Evolutionary conservation across 2,329 filamentous ascomycete genomes (phyloP).

Genomic region (Phaeosphaeriaceae sp.): DNA sequence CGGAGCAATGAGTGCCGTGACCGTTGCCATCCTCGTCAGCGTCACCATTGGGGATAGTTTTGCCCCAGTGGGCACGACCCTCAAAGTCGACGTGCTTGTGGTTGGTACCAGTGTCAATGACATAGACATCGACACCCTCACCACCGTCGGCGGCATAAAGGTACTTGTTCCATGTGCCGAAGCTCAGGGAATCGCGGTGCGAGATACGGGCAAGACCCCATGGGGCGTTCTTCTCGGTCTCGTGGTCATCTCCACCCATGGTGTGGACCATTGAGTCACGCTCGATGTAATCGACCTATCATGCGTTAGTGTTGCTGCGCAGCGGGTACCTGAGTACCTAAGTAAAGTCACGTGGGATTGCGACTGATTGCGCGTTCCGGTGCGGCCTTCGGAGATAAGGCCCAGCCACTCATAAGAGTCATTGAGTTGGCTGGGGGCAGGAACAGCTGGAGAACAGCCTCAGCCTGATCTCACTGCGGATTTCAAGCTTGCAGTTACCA

Average conservation of each 20-base stretch:
- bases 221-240: conserved; percentile 89
- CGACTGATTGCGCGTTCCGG: conserved; percentile 35
- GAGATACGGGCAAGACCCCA: conserved; percentile 99
- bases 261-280: conserved; percentile 91
- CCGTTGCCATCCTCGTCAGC: conserved; percentile 93
- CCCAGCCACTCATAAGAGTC: conserved; percentile 8
- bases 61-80: conserved; percentile 93
- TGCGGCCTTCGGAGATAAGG: conserved; percentile 39
- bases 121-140: conserved; percentile 97
- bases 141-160: conserved; percentile 87
- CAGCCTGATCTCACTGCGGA: too few species aligned
- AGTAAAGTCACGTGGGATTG: conserved; percentile 32
- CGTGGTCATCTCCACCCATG: conserved; percentile 60
- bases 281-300: conserved; percentile 94
- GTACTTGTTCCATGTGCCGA: conserved; percentile 98
- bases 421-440: not conserved
- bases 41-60: conserved; percentile 88
- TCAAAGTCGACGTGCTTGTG: conserved; percentile 94
- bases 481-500: not conserved
- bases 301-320: conserved; percentile 29
- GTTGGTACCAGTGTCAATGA: conserved; percentile 98
- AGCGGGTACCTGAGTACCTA: conserved; percentile 25
- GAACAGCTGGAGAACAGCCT: not conserved
- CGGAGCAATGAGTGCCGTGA: conserved; percentile 98
- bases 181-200: conserved; percentile 84